Evolutionary conservation across 192 early-diverging fungal species (phyloP), one percentile per base, ranked within the genome.

Genomic region (Backusella liffmaniae): DNA sequence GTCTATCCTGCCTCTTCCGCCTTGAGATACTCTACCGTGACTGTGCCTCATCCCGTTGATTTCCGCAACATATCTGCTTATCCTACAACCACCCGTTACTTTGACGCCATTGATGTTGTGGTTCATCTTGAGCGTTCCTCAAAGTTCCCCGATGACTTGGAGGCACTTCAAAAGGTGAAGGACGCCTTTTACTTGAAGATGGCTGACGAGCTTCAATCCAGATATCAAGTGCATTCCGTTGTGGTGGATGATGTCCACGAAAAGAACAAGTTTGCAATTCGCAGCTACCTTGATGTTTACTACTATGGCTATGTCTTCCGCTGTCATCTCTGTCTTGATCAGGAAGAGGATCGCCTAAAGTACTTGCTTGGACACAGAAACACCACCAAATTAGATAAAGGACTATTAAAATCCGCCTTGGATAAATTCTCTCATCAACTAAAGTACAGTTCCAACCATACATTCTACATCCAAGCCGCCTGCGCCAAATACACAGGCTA

Each of bases 141-240:
- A 36, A 90, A 93, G 77, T 99, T 96, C 96, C 96, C 97, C 18
- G 91, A 94, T 83, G 93, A 98, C 70, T 81, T 97, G 1, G 82
- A 78, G 3, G 95, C 96, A 6, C 87, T 99, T 69, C 92, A 96
- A 86, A 91, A 93, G 49, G 90, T 96, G 86, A 99, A 99, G 82
- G 78, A 87, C 0, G 96, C 97, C 8, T 96, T 98, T 73, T 90
- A 92, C 75, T 80, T 96, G 67, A 88, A 89, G 53, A 85, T 99
- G 51, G 91, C 88, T 32, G 90, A 94, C 62, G 85, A 82, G 79
- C 84, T 83, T 67, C 82, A 79, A 82, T 81, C 53, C 73, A 85
- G 74, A 84, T 81, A 76, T 13, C 81, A 85, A 16, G 79, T 88
- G 18, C 73, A 71, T 18, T 83, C 84, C 26, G 73, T 80, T 5